Conservation (phyloP, 257 asterid species). For the Galeopsis tetrahit region DNA sequence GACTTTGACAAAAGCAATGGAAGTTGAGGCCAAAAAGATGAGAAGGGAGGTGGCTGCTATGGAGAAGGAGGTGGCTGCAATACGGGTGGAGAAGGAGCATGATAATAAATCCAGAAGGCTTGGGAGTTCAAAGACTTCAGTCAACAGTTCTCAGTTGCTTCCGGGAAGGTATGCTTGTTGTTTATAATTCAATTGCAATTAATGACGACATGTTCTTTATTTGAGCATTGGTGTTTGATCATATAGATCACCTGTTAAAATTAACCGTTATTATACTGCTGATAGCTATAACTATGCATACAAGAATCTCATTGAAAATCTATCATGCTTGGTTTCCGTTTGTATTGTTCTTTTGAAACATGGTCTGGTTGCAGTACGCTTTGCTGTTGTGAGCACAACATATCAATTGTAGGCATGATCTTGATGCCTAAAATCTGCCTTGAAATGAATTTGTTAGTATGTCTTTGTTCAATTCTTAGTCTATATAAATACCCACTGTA, state of each 20-base stretch:
- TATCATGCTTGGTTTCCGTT: constrained; percentile 9
- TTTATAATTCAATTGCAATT: constrained; percentile 10
- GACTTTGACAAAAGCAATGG: constrained; percentile 96
- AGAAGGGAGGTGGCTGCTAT: constrained; percentile 98
- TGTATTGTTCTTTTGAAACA: constrained; percentile 7
- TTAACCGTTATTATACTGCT: constrained; percentile 19
- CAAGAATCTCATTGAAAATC: neutral
- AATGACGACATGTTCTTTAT: constrained; percentile 7
- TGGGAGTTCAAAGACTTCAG: constrained; percentile 65
- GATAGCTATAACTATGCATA: neutral
- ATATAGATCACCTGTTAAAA: neutral
- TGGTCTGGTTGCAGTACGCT: neutral
- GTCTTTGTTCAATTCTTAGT: constrained; percentile 16
- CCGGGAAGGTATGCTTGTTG: constrained; percentile 72
- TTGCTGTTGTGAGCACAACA: neutral
- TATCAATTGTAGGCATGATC: neutral
- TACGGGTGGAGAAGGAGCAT: constrained; percentile 89
- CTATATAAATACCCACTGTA: constrained; percentile 13
- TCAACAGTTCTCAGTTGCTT: constrained; percentile 69
- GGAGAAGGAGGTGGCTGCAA: constrained; percentile 99
- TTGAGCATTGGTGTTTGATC: neutral
- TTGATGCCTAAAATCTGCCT: constrained; percentile 4
- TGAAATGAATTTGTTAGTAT: neutral
- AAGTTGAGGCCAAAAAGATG: constrained; percentile 98
- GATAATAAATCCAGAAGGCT: constrained; percentile 75